Base-by-base conservation (phyloP, 495 filamentous ascomycete species). In the Hypoxylon cercidicola region DNA sequence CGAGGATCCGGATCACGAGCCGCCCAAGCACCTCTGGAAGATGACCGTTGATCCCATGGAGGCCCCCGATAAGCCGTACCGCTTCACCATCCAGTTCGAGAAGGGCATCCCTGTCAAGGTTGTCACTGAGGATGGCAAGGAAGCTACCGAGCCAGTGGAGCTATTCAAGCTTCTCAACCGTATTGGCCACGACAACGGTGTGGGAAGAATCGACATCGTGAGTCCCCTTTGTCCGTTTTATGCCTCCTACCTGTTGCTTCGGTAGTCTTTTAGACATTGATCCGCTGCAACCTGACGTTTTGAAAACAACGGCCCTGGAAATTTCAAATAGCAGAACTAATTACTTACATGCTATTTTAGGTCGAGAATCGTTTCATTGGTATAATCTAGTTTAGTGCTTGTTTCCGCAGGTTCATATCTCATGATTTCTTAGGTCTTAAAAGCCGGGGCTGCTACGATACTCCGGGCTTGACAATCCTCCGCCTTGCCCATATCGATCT, bases 121-220 rank as follows among this genome's bases (percentile, higher is more conserved):
- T 3, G 64, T 69, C 18, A 78, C 79, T 54, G 77, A 80, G n/a
- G 81, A 78, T 45, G 49, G 48, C 13, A 87, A 92, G 83, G 82
- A 82, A 43, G 81, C 83, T 68, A 94, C 91, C 19, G 92, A 90
- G 68, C 78, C 87, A 15, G 79, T 97, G 21, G 90, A 93, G 64
- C 77, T 97, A 34, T 97, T 97, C 84, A 80, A 89, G 66, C 81
- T 86, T 32, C 81, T 87, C 62, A 97, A 97, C 81, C 77, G 84
- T 52, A 93, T 97, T 71, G 93, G 85, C 55, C 83, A 86, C 63
- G 84, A 79, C 48, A 75, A 93, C 75, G 94, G 93, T 72, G 82
- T 97, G 60, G 94, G 93, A 66, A 81, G 93, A 71, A 89, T 97
- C 66, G 93, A 97, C 72, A 97, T 97, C 69, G 93, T 94, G 28